A percentile compares a stretch with the other conserved stretches of the same genome.
Evolutionary conservation across 169 alveolate species (phyloP).

Genomic region (Plasmodium relictum): DNA sequence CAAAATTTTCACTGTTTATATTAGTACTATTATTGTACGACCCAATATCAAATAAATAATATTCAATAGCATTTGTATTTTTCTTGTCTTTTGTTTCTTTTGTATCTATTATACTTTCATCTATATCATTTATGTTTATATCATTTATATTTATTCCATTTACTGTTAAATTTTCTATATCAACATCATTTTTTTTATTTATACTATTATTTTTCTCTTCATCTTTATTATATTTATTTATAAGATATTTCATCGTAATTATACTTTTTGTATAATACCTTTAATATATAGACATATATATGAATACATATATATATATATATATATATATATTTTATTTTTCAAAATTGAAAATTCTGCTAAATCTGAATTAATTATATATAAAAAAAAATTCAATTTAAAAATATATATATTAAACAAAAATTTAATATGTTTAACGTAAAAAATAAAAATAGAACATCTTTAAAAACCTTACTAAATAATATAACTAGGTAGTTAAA

Average conservation of each 20-base stretch:
- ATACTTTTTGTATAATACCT: not conserved
- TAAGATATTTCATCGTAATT: slow-evolving; percentile 38
- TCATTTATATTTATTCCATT: slow-evolving; percentile 53
- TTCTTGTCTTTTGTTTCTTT: slow-evolving; percentile 18
- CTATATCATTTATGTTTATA: slow-evolving; percentile 70
- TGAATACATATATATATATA: not conserved
- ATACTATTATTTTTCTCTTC: not conserved
- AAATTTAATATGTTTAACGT: too few species aligned
- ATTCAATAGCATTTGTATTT: slow-evolving; percentile 34
- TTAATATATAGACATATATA: not conserved
- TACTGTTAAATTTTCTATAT: slow-evolving; percentile 21
- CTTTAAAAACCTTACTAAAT: too few species aligned
- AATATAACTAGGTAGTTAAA: too few species aligned
- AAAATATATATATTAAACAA: too few species aligned
- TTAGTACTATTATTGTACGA: slow-evolving; percentile 34
- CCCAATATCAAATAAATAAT: slow-evolving; percentile 55
- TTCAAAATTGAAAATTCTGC: not conserved
- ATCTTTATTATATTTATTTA: slow-evolving; percentile 11
- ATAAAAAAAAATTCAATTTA: too few species aligned
- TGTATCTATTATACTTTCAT: slow-evolving; percentile 42
- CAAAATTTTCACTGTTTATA: slow-evolving; percentile 21
- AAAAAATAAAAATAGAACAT: too few species aligned
- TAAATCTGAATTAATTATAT: not conserved
- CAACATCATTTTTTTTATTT: slow-evolving; percentile 23
- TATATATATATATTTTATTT: not conserved